A percentile compares a stretch with the other conserved stretches of the same genome.
These are phyloP conservation scores for Alnus rubra DNA, from an alignment of 306 rosid species.

Conservation along the genomic window DNA sequence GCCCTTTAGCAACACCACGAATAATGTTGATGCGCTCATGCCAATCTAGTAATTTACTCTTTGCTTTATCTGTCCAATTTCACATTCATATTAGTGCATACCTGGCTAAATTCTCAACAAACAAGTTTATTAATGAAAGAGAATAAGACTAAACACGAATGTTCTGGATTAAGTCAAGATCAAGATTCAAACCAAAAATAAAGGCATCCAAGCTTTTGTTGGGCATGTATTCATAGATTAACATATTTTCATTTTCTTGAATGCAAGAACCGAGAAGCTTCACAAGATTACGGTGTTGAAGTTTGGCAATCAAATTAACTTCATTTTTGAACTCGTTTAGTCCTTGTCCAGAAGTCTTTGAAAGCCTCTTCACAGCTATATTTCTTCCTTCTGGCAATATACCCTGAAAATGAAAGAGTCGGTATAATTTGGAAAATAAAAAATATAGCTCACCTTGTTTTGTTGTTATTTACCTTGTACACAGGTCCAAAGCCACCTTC, in stretches of 20 bases:
- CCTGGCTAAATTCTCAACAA: not conserved
- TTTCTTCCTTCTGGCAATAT: constrained; percentile 42
- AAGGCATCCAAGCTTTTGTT: constrained; percentile 43
- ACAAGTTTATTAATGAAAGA: not conserved
- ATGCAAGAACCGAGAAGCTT: constrained; percentile 43
- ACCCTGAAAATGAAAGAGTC: constrained; percentile 43
- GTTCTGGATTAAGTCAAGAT: not conserved
- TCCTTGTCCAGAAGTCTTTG: constrained; percentile 59
- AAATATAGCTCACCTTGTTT: not conserved
- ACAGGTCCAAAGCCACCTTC: constrained; percentile 76
- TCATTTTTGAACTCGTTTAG: constrained; percentile 19
- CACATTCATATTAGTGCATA: not conserved
- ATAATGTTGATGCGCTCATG: constrained; percentile 28
- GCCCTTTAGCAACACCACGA: constrained; percentile 28
- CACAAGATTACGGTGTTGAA: constrained; percentile 52
- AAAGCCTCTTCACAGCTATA: constrained; percentile 65
- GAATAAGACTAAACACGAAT: constrained; percentile 32
- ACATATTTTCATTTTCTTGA: constrained; percentile 37
- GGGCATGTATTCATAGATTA: constrained; percentile 46
- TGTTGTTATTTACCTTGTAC: constrained; percentile 36
- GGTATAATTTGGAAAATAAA: constrained; percentile 5
- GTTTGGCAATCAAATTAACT: constrained; percentile 39
- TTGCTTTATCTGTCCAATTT: not conserved
- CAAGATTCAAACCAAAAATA: constrained; percentile 39
- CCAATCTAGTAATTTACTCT: constrained; percentile 20